phyloP scores from a whole-genome alignment of 2,329 filamentous ascomycete species.

The Malbranchea zuffiana region DNA sequence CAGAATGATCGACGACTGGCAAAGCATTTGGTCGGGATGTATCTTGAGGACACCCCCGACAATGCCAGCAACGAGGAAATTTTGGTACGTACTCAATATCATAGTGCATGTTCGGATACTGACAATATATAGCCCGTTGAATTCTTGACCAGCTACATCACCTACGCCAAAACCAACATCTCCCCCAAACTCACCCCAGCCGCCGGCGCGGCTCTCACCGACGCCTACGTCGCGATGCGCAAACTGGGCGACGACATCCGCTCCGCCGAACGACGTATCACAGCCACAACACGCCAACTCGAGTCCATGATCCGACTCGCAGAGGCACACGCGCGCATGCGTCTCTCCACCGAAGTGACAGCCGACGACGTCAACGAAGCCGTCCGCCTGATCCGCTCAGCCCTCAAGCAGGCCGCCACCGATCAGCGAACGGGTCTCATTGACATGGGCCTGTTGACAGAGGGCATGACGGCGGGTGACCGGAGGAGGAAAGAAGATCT shows the following conservation, averaged over 20 bases:
- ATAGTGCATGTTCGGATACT: not conserved
- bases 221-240: slow-evolving; percentile 88
- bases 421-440: slow-evolving; percentile 83
- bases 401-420: slow-evolving; percentile 94
- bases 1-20: slow-evolving; percentile 78
- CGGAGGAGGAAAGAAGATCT: slow-evolving; percentile 71
- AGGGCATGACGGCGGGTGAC: slow-evolving; percentile 86
- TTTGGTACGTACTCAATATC: slow-evolving; percentile 48
- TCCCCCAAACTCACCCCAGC: slow-evolving; percentile 71
- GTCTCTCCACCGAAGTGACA: slow-evolving; percentile 64
- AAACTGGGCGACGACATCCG: slow-evolving; percentile 82
- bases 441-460: slow-evolving; percentile 90
- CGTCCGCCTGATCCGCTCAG: slow-evolving; percentile 81
- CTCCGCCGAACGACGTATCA: slow-evolving; percentile 87
- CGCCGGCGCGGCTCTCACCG: slow-evolving; percentile 72
- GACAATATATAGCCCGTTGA: slow-evolving; percentile 60
- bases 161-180: slow-evolving; percentile 77
- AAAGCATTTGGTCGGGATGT: slow-evolving; percentile 89
- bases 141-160: slow-evolving; percentile 93
- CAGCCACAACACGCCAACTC: slow-evolving; percentile 88
- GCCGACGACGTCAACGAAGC: slow-evolving; percentile 78
- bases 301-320: slow-evolving; percentile 97
- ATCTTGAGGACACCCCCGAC: slow-evolving; percentile 86
- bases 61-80: slow-evolving; percentile 69
- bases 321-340: slow-evolving; percentile 97